Percentiles rank a stretch among this genome's conserved stretches.
These are phyloP conservation scores for Epichloe gansuensis DNA, from an alignment of 2,329 filamentous ascomycete genomes.

Conservation along the genomic window DNA sequence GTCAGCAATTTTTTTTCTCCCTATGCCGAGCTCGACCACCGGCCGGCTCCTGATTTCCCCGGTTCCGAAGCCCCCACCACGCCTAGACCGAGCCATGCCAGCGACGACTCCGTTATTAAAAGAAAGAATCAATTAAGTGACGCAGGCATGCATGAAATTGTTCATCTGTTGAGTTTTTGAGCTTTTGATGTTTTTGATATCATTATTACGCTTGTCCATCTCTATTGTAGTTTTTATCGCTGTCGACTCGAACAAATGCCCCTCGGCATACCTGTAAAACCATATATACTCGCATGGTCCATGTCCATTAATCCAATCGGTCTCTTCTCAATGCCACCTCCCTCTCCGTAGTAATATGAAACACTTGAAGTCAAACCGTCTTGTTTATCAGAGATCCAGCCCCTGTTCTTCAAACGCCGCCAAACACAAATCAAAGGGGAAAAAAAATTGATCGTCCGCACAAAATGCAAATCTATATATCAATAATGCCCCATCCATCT, in stretches of 20 bases:
- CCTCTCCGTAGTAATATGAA: background rate
- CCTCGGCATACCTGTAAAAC: background rate
- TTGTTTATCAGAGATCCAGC: background rate
- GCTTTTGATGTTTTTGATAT: background rate
- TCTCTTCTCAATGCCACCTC: background rate
- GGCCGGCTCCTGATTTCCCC: slow-evolving; percentile 21
- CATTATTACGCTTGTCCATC: background rate
- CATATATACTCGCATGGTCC: background rate
- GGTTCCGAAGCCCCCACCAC: slow-evolving; percentile 15
- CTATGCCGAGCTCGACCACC: slow-evolving; percentile 7
- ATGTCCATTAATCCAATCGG: background rate
- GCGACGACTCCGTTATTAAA: background rate
- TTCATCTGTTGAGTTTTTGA: no score
- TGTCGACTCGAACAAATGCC: background rate
- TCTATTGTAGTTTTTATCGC: background rate
- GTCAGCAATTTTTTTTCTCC: slow-evolving; percentile 23
- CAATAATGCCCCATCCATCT: background rate
- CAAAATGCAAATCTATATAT: background rate
- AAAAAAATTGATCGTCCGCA: background rate
- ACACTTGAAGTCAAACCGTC: background rate
- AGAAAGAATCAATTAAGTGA: no score
- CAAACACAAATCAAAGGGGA: background rate
- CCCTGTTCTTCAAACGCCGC: background rate
- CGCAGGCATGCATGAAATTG: no score
- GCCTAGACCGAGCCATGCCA: background rate